Conservation (phyloP, 371 early-diverging fungal species). For the Mortierella sp. region DNA sequence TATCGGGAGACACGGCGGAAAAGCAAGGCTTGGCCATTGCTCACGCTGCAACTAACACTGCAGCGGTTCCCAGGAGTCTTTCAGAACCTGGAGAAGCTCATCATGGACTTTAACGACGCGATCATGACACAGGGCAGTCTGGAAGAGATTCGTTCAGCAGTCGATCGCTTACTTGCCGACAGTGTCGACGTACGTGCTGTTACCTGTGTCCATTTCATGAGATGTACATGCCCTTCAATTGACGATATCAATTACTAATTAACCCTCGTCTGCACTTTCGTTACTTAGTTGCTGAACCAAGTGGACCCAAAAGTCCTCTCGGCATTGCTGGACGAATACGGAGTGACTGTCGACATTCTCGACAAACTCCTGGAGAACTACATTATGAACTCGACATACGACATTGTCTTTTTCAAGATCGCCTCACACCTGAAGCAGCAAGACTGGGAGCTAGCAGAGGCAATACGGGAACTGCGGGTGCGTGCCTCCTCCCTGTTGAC, state of each 20-base stretch:
- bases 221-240: neutral
- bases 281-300: slow-evolving; percentile 38
- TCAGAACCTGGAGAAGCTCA: slow-evolving; percentile 35
- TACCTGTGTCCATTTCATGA: too few relatives aligned
- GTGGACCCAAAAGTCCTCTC: slow-evolving; percentile 29
- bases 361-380: slow-evolving; percentile 63
- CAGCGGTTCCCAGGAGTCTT: slow-evolving; percentile 45
- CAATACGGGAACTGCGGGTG: slow-evolving; percentile 59
- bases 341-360: slow-evolving; percentile 29
- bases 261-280: too few relatives aligned
- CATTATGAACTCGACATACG: slow-evolving; percentile 71
- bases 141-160: slow-evolving; percentile 43
- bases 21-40: slow-evolving; percentile 16
- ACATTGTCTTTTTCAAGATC: slow-evolving; percentile 70
- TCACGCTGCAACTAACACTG: slow-evolving; percentile 35
- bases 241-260: neutral
- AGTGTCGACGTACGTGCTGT: slow-evolving; percentile 33
- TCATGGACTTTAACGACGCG: slow-evolving; percentile 57
- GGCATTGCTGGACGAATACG: slow-evolving; percentile 40
- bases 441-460: slow-evolving; percentile 59
- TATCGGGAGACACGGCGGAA: slow-evolving; percentile 15
- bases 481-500: neutral
- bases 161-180: slow-evolving; percentile 46
- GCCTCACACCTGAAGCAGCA: slow-evolving; percentile 57
- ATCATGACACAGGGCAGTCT: slow-evolving; percentile 44